phyloP scores from a whole-genome alignment of 2,329 filamentous ascomycete species.

The Alternaria sp. region DNA sequence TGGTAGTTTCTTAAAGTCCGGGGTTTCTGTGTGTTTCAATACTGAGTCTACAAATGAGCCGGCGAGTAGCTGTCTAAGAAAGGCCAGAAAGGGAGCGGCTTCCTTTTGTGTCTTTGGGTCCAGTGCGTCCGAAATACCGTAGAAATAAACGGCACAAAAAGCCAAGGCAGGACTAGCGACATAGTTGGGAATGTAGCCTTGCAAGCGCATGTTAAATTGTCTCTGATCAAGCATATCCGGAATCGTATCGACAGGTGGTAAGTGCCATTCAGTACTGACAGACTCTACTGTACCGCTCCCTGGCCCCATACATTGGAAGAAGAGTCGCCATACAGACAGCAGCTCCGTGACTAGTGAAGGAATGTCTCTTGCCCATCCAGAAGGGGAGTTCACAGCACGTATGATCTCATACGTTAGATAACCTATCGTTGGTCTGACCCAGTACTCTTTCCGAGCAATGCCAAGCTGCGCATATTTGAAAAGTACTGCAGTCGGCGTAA shows the following conservation, averaged over 20 bases:
- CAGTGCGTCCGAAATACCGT: slow-evolving; percentile 34
- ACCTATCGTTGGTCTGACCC: slow-evolving; percentile 25
- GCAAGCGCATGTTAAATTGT: slow-evolving; percentile 33
- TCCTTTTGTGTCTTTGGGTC: slow-evolving; percentile 22
- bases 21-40: slow-evolving; percentile 14
- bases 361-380: slow-evolving; percentile 14
- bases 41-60: slow-evolving; percentile 23
- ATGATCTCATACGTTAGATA: slow-evolving; percentile 35
- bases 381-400: slow-evolving; percentile 12
- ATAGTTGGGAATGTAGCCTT: slow-evolving; percentile 31
- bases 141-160: slow-evolving; percentile 42
- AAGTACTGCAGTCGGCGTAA: slow-evolving; percentile 34
- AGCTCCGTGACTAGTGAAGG: slow-evolving; percentile 35
- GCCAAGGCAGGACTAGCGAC: slow-evolving; percentile 20
- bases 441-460: slow-evolving; percentile 29
- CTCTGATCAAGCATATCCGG: background rate
- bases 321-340: slow-evolving; percentile 41
- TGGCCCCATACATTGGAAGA: slow-evolving; percentile 39
- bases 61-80: slow-evolving; percentile 34
- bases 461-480: slow-evolving; percentile 40
- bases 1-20: slow-evolving; percentile 23
- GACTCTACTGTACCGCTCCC: slow-evolving; percentile 21
- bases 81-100: slow-evolving; percentile 33
- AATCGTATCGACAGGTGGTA: slow-evolving; percentile 24
- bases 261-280: slow-evolving; percentile 31